Percentiles rank a stretch among this genome's conserved stretches.
Conservation (phyloP, 2,329 filamentous ascomycete species). For the Cladosporium velox region DNA sequence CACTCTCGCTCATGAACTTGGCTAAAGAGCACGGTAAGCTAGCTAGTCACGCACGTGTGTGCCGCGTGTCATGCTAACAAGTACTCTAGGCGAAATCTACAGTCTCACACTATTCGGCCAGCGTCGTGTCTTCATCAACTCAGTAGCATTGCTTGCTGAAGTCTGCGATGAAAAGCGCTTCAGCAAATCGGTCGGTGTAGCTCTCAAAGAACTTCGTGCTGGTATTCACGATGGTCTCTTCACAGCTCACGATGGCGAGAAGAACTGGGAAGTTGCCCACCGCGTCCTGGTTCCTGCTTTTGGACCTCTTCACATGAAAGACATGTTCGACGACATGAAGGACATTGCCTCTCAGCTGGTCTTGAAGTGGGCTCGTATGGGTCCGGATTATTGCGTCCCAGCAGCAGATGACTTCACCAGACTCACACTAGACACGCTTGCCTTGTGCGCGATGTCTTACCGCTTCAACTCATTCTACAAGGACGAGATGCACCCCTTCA, state of each 20-base stretch:
- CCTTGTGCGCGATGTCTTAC: slow-evolving; percentile 69
- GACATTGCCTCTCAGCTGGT: slow-evolving; percentile 34
- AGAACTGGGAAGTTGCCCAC: slow-evolving; percentile 41
- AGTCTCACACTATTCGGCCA: slow-evolving; percentile 25
- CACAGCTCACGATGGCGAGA: slow-evolving; percentile 53
- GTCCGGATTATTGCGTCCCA: slow-evolving; percentile 58
- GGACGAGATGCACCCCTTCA: slow-evolving; percentile 69
- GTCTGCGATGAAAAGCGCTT: slow-evolving; percentile 52
- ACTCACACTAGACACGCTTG: slow-evolving; percentile 71
- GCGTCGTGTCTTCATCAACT: slow-evolving; percentile 28
- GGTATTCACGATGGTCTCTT: slow-evolving; percentile 67
- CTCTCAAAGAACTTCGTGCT: slow-evolving; percentile 59
- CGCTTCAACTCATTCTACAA: slow-evolving; percentile 76
- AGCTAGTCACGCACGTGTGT: neutral
- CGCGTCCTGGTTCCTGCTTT: slow-evolving; percentile 68
- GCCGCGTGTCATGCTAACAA: slow-evolving; percentile 14
- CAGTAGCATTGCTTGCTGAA: slow-evolving; percentile 40
- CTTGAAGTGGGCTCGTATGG: slow-evolving; percentile 46
- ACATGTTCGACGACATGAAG: slow-evolving; percentile 57
- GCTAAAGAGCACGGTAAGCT: slow-evolving; percentile 27
- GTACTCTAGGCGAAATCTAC: slow-evolving; percentile 26
- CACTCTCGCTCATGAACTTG: slow-evolving; percentile 57
- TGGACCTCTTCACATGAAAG: slow-evolving; percentile 66
- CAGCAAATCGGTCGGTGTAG: slow-evolving; percentile 56
- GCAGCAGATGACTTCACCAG: slow-evolving; percentile 70